Percentiles rank a stretch among this genome's conserved stretches.
Evolutionary conservation across 2,329 filamentous ascomycete genomes (phyloP).

Genomic region (Phyllosticta citriasiana): DNA sequence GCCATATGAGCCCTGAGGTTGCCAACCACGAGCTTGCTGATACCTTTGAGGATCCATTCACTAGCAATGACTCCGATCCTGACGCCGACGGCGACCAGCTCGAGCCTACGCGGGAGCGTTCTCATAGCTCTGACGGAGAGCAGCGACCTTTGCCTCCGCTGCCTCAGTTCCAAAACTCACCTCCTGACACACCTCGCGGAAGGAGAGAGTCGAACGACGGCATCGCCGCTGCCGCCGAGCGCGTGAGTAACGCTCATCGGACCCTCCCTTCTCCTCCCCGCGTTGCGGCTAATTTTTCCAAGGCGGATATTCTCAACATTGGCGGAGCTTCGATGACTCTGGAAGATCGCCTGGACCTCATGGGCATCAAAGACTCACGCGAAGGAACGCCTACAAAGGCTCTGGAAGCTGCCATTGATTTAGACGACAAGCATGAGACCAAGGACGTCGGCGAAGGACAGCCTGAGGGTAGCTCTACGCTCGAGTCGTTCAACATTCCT

Average conservation of each 20-base stretch:
- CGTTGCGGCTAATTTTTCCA: constrained; percentile 53
- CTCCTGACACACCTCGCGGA: constrained; percentile 35
- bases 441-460: background rate
- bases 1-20: constrained; percentile 59
- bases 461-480: constrained; percentile 18
- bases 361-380: constrained; percentile 62
- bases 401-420: constrained; percentile 2
- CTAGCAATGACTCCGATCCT: constrained; percentile 27
- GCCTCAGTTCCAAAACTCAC: constrained; percentile 52
- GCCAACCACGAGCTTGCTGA: constrained; percentile 46
- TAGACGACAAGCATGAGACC: background rate
- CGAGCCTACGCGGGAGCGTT: constrained; percentile 51
- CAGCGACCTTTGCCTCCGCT: constrained; percentile 79
- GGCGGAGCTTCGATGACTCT: constrained; percentile 66
- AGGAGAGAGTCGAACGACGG: constrained; percentile 50
- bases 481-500: constrained; percentile 53
- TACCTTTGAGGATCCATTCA: constrained; percentile 55
- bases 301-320: constrained; percentile 69
- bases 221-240: constrained; percentile 63
- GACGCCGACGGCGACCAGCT: constrained; percentile 27
- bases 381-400: constrained; percentile 29
- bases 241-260: constrained; percentile 55
- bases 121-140: constrained; percentile 67
- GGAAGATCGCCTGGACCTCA: constrained; percentile 75
- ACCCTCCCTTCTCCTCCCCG: constrained; percentile 63